Conservation (phyloP, 345 rosid species). For the Heritiera fomes region DNA sequence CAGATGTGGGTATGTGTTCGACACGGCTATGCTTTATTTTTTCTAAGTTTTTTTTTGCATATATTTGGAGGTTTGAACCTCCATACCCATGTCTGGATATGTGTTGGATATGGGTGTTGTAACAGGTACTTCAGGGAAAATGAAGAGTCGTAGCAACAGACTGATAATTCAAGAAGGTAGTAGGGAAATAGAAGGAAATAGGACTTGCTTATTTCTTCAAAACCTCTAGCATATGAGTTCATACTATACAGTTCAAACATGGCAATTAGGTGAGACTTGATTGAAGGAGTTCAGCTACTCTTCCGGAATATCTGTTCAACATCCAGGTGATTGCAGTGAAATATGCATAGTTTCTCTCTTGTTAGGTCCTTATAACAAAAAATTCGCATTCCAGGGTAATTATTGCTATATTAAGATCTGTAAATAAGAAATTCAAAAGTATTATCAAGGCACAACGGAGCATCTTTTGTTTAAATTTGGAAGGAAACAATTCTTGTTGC, state of each 20-base stretch:
- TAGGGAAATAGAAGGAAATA: not conserved
- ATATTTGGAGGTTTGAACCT: too few species aligned
- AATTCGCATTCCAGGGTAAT: not conserved
- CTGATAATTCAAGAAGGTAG: not conserved
- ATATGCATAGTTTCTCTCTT: not conserved
- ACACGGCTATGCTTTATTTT: too few species aligned
- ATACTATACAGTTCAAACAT: not conserved
- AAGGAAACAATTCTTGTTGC: not conserved
- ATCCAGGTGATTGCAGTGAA: not conserved
- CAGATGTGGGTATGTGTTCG: too few species aligned
- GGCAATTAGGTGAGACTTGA: not conserved
- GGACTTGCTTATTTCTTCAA: not conserved
- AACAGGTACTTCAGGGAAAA: not conserved
- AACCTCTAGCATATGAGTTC: not conserved
- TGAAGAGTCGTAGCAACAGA: not conserved
- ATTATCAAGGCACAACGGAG: not conserved
- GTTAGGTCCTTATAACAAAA: not conserved
- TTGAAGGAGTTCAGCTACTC: not conserved
- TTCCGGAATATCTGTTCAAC: not conserved
- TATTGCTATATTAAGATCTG: not conserved
- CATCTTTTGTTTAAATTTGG: not conserved
- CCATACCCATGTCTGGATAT: too few species aligned
- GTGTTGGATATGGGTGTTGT: too few species aligned
- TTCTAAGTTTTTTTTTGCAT: too few species aligned
- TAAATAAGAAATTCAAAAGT: not conserved